Conservation (phyloP, 1,284 basidiomycete genomes). For the Inonotus hispidus region DNA sequence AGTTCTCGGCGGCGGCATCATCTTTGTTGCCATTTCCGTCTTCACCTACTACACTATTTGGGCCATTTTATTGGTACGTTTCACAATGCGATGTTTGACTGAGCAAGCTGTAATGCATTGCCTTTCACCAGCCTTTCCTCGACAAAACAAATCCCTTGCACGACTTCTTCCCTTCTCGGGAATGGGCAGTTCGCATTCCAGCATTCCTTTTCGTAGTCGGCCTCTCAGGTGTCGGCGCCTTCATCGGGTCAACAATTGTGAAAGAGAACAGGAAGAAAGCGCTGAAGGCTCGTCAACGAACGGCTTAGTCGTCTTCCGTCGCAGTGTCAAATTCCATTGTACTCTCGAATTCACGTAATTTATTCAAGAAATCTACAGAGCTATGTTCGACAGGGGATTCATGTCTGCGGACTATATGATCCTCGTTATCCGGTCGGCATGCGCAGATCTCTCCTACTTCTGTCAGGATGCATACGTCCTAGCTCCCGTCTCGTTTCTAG, state of each 20-base stretch:
- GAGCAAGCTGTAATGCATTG: background rate
- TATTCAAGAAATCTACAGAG: too few relatives aligned
- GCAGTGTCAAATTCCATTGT: too few relatives aligned
- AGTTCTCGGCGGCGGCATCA: conserved; percentile 72
- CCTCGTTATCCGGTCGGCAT: conserved; percentile 2
- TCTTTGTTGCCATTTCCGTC: conserved; percentile 68
- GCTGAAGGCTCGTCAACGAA: conserved; percentile 49
- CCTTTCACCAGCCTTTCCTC: conserved; percentile 73
- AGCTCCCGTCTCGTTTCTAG: conserved; percentile 36
- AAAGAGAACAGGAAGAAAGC: conserved; percentile 68
- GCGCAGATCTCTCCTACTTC: conserved; percentile 22
- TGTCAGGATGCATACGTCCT: conserved; percentile 21
- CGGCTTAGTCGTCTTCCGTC: conserved; percentile 35
- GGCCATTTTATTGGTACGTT: conserved; percentile 78
- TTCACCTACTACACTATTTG: conserved; percentile 91
- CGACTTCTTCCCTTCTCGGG: conserved; percentile 74
- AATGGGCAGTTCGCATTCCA: conserved; percentile 88
- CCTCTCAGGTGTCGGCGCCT: conserved; percentile 69
- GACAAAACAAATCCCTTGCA: conserved; percentile 70
- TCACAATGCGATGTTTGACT: background rate
- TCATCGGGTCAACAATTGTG: conserved; percentile 71
- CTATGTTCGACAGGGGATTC: too few relatives aligned
- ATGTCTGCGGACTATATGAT: background rate
- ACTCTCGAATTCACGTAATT: background rate
- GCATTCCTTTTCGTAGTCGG: conserved; percentile 79